Evolutionary conservation across 139 green algal genomes (phyloP), one percentile per base, ranked within the genome.

Genomic region (Diplosphaera chodatii): DNA sequence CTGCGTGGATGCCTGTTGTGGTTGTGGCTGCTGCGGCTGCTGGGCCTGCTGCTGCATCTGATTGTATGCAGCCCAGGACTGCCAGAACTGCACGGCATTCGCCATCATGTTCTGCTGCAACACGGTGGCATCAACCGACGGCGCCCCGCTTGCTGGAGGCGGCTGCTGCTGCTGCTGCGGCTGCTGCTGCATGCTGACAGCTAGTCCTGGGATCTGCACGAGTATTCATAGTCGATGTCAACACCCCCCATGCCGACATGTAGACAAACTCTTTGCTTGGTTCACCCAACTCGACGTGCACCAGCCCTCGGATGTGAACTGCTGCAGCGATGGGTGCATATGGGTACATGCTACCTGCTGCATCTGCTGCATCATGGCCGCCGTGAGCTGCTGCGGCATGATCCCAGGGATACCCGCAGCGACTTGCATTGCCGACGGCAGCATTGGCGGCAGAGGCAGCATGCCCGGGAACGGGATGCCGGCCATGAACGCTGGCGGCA

Each of bases 351-450:
- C n/a, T n/a, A n/a, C n/a, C n/a, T n/a, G n/a, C n/a, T n/a, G 48
- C 48, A 59, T 59, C 48, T 59, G 48, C 48, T 59, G 48, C 48
- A 59, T 59, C 48, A 59, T 59, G 48, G 48, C 37, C 37, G 37
- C 48, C 3, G 10, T 59, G 48, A 59, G 25, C 3, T 10, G 48
- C 18, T 10, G 48, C 48, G 48, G 16, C 48, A 59, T 25, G 16
- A 59, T n/a, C 16, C 16, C 48, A 3, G 48, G 10, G 13, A 59
- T 59, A 25, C 48, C 48, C 13, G 48, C 48, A 18, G 48, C n/a
- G n/a, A 18, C 48, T 25, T 10, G 10, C 48, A 59, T 59, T 3
- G 13, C 48, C 8, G 48, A 3, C 18, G 48, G 48, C 48, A 25
- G 48, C 48, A 59, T 59, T 25, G 48, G 48, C 13, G 48, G 48